Evolutionary conservation across 306 rosid species (phyloP), one percentile per base, ranked within the genome.

Genomic region (Prunus davidiana): DNA sequence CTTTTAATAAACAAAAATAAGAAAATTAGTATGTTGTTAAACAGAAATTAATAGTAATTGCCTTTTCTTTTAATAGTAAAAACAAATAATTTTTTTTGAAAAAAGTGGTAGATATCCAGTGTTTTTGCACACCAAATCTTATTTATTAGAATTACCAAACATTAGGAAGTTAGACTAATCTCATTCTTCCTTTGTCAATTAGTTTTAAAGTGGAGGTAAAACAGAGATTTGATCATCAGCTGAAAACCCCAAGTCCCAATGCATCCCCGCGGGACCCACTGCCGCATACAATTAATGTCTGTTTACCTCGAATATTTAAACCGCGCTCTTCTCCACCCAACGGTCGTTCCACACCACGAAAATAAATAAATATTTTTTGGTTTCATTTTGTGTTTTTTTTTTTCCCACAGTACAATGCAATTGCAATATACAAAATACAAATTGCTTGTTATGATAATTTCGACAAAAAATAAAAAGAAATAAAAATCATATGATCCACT

Each of bases 281-380:
- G 46, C 51, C 75, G 75, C 75, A 54, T 6, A 13, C 75, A 71
- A 52, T 54, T 32, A 71, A 54, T 54, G 32, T 12, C 50, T 12
- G 0, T 16, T 66, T 66, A 14, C 72, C 66, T 72, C 66, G 38
- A 72, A 72, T 38, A 46, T 34, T 34, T 20, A 20, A 47, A 72
- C 65, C 75, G n/a, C 50, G 51, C 75, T 52, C 61, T 9, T 43
- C 27, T 1, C 41, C 73, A 55, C 76, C 76, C 66, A 71, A 71
- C 75, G 75, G 38, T 71, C 75, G 38, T 34, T 56, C 66, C 66
- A 56, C 20, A 62, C n/a, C 64, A 60, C 38, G 1, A 24, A 56
- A 56, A 20, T 28, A 4, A 12, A 60, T 38, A 1, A 0, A 11
- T 46, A 0, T 47, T 47, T 47, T 47, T 47, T 6, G 38, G 38